Evolutionary conservation across 805 yeast genomes (phyloP).

Genomic region (Cyberlindnera samutprakarnensis): DNA sequence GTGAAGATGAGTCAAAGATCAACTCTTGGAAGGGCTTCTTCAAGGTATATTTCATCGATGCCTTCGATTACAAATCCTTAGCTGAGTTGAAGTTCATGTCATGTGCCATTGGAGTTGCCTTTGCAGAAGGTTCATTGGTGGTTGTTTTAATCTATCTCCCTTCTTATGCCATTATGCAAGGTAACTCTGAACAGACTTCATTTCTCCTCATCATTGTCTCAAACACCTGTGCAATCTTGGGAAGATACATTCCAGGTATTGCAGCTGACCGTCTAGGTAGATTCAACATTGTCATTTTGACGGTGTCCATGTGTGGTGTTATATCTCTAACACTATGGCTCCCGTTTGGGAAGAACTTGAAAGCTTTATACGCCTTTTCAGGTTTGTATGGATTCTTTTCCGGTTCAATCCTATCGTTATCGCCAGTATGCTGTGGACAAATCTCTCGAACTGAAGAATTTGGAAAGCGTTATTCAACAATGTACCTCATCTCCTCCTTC

Average conservation of each 20-base stretch:
- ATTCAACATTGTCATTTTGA: conserved; percentile 43
- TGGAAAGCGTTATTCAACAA: conserved; percentile 48
- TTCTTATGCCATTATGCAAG: conserved; percentile 41
- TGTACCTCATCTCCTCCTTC: conserved; percentile 51
- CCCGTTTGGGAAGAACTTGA: conserved; percentile 29
- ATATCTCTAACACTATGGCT: conserved; percentile 34
- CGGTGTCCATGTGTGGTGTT: conserved; percentile 24
- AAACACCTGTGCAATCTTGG: conserved; percentile 33
- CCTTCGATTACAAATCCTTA: conserved; percentile 30
- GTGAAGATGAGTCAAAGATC: conserved; percentile 7
- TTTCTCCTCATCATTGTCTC: conserved; percentile 40
- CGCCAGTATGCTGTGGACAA: conserved; percentile 54
- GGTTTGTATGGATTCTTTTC: conserved; percentile 45
- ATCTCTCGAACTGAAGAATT: conserved; percentile 45
- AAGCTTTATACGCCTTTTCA: conserved; percentile 35
- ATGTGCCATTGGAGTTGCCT: conserved; percentile 36
- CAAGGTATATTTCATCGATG: conserved; percentile 13
- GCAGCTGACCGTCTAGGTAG: conserved; percentile 42
- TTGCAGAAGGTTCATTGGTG: conserved; percentile 40
- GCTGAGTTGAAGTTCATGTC: conserved; percentile 37
- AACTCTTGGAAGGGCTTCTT: conserved; percentile 8
- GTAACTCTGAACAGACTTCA: conserved; percentile 31
- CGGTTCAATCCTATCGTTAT: conserved; percentile 45
- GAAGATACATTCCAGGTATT: conserved; percentile 35
- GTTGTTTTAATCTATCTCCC: conserved; percentile 42